Percentiles rank a stretch among this genome's conserved stretches.
Conservation (phyloP, 352 stramenopile genomes). For the Phytophthora fragariae region DNA sequence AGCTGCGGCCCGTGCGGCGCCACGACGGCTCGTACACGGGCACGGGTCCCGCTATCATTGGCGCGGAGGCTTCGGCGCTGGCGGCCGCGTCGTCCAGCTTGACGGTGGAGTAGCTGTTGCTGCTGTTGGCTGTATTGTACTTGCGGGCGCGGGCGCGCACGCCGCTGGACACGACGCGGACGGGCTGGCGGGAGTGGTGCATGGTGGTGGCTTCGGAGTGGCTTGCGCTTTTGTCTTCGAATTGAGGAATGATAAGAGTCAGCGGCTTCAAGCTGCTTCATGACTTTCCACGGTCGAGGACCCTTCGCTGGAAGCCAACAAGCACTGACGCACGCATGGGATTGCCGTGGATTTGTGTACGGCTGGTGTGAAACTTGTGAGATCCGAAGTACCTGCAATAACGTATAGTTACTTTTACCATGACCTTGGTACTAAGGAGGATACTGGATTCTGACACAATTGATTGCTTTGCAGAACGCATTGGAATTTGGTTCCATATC, state of each 20-base stretch:
- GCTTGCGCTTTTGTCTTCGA: slow-evolving; percentile 19
- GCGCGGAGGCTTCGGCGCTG: background rate
- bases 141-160: slow-evolving; percentile 25
- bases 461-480: background rate
- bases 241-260: slow-evolving; percentile 23
- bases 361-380: slow-evolving; percentile 2
- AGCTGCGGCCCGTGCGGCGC: slow-evolving; percentile 31
- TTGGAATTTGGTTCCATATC: background rate
- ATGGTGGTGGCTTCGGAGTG: background rate
- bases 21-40: slow-evolving; percentile 34
- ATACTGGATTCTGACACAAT: background rate
- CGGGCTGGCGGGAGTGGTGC: slow-evolving; percentile 29
- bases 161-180: slow-evolving; percentile 21
- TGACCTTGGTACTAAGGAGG: background rate
- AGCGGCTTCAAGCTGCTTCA: slow-evolving; percentile 11
- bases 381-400: background rate
- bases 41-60: background rate
- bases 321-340: slow-evolving; percentile 23
- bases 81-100: slow-evolving; percentile 6
- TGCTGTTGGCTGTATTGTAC: slow-evolving; percentile 11
- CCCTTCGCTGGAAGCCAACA: slow-evolving; percentile 33
- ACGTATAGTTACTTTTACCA: background rate
- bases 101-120: slow-evolving; percentile 7
- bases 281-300: slow-evolving; percentile 9
- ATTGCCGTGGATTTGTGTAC: slow-evolving; percentile 23